Conservation (phyloP, 2,329 filamentous ascomycete species). For the Chaetomium sp. region DNA sequence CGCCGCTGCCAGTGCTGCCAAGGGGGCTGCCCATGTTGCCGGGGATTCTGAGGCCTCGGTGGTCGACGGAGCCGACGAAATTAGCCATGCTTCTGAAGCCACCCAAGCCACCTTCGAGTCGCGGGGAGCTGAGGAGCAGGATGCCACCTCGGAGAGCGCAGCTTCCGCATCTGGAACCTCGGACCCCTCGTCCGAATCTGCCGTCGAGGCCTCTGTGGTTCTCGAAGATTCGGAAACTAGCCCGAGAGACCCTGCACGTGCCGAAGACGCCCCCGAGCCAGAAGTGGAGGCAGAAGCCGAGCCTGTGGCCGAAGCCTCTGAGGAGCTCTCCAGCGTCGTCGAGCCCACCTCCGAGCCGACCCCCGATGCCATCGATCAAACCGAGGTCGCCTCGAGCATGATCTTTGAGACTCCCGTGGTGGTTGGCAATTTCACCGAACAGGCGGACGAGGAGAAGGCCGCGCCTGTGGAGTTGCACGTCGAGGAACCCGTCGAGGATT, state of each 20-base stretch:
- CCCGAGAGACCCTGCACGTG: neutral
- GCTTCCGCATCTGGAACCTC: slow-evolving; percentile 10
- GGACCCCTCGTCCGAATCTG: slow-evolving; percentile 26
- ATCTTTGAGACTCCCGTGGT: slow-evolving; percentile 42
- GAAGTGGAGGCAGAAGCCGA: neutral
- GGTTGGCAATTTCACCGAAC: slow-evolving; percentile 34
- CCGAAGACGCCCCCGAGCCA: neutral
- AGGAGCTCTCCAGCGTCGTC: slow-evolving; percentile 25
- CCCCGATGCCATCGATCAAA: slow-evolving; percentile 18
- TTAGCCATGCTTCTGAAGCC: slow-evolving; percentile 32
- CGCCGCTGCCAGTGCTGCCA: slow-evolving; percentile 37
- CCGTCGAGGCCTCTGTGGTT: slow-evolving; percentile 12
- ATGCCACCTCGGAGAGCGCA: slow-evolving; percentile 5
- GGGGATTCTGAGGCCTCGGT: slow-evolving; percentile 31
- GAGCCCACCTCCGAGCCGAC: slow-evolving; percentile 29
- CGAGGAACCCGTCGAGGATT: slow-evolving; percentile 24
- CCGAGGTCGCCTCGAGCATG: slow-evolving; percentile 31
- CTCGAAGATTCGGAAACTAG: slow-evolving; percentile 16
- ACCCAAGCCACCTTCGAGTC: slow-evolving; percentile 9
- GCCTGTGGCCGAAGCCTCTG: slow-evolving; percentile 25
- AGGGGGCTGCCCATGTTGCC: slow-evolving; percentile 43
- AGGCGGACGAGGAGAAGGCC: slow-evolving; percentile 25
- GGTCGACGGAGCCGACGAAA: slow-evolving; percentile 42
- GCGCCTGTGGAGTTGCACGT: slow-evolving; percentile 29
- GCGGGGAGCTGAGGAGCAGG: slow-evolving; percentile 12